phyloP scores from a whole-genome alignment of 2,329 filamentous ascomycete species.

The Akanthomyces dipterigenus region DNA sequence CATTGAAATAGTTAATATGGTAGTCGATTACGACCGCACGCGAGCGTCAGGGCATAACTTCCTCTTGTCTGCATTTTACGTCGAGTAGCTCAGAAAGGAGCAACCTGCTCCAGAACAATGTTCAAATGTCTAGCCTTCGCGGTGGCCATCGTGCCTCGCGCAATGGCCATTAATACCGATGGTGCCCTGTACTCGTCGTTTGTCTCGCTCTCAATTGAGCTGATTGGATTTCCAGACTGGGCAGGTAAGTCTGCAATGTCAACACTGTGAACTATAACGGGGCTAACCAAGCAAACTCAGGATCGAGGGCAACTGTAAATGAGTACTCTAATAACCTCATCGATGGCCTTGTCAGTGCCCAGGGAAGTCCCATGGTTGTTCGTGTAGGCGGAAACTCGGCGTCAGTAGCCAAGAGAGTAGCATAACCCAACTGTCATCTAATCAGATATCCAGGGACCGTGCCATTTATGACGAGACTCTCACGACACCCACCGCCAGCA shows the following conservation, averaged over 20 bases:
- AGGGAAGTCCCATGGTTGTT: conserved; percentile 15
- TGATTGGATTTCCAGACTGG: conserved; percentile 17
- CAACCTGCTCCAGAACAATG: not conserved
- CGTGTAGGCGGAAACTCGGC: conserved; percentile 19
- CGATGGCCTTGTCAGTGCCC: conserved; percentile 14
- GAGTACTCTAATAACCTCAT: conserved; percentile 17
- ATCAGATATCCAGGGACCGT: conserved; percentile 14
- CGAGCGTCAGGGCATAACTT: not conserved
- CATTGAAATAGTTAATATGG: not conserved
- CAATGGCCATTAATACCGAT: conserved; percentile 1
- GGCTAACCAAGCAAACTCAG: not conserved
- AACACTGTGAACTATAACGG: not conserved
- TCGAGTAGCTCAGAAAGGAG: too few relatives aligned
- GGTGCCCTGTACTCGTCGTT: conserved; percentile 14
- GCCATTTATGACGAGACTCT: conserved; percentile 19
- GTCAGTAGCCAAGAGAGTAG: conserved; percentile 5
- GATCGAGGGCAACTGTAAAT: conserved; percentile 14
- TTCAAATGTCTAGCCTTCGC: not conserved
- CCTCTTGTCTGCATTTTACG: not conserved
- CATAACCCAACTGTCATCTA: not conserved
- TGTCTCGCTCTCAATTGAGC: conserved; percentile 16
- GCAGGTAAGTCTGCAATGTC: conserved; percentile 13
- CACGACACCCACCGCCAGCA: conserved; percentile 15
- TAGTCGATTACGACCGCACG: not conserved
- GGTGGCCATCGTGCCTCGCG: not conserved